Evolutionary conservation across 2,329 filamentous ascomycete species (phyloP).

Genomic region (Trichoderma koningiopsis): DNA sequence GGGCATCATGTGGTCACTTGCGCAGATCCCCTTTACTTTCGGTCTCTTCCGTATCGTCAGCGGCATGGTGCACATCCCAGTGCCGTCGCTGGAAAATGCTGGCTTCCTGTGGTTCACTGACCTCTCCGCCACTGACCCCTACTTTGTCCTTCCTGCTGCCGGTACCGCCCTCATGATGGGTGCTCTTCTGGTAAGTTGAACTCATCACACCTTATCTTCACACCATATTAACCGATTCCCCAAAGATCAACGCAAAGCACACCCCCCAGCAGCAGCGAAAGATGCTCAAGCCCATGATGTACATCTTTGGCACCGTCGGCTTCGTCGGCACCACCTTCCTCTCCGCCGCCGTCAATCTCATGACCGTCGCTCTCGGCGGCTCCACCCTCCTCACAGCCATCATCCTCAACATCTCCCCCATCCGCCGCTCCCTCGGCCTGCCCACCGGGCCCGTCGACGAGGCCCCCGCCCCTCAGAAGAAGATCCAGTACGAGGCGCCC

Average conservation of each 20-base stretch:
- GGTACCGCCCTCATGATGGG: slow-evolving; percentile 59
- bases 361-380: slow-evolving; percentile 47
- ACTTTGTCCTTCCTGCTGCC: slow-evolving; percentile 69
- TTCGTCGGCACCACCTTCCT: slow-evolving; percentile 51
- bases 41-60: slow-evolving; percentile 78
- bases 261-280: slow-evolving; percentile 38
- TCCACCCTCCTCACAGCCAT: slow-evolving; percentile 42
- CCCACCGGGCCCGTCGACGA: slow-evolving; percentile 38
- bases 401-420: slow-evolving; percentile 41
- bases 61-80: slow-evolving; percentile 75
- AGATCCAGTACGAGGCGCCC: slow-evolving; percentile 42
- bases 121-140: slow-evolving; percentile 75
- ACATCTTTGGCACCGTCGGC: slow-evolving; percentile 47
- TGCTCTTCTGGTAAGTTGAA: slow-evolving; percentile 53
- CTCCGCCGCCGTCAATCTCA: slow-evolving; percentile 52
- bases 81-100: slow-evolving; percentile 73
- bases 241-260: slow-evolving; percentile 42
- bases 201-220: too few relatives aligned
- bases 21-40: slow-evolving; percentile 68
- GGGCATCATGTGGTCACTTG: slow-evolving; percentile 43
- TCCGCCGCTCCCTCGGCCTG: slow-evolving; percentile 45
- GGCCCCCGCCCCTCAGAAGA: neutral
- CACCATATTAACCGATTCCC: slow-evolving; percentile 26
- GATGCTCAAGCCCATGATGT: slow-evolving; percentile 47
- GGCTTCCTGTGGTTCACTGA: slow-evolving; percentile 79